Percentiles rank a stretch among this genome's conserved stretches.
Evolutionary conservation across 2,329 filamentous ascomycete species (phyloP).

Genomic region (Alternaria sp.): DNA sequence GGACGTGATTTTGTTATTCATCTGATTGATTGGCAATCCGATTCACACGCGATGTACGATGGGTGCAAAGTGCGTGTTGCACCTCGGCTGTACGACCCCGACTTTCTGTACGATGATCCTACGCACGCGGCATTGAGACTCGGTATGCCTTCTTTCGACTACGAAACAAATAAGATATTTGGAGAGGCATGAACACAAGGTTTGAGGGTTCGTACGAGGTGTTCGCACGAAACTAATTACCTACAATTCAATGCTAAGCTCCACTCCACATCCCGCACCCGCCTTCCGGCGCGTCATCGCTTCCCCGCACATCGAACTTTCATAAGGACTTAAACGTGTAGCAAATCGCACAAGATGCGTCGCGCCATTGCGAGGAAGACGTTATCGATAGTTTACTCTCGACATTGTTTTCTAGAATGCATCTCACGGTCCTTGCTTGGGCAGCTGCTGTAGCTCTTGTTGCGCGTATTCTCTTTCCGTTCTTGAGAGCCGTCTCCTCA

Average conservation of each 20-base stretch:
- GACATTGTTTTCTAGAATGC: conserved; percentile 3
- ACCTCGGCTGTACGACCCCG: not conserved
- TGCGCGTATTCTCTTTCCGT: conserved; percentile 14
- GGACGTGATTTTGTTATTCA: not conserved
- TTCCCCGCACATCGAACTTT: conserved; percentile 5
- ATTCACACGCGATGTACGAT: not conserved
- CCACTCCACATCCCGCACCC: not conserved
- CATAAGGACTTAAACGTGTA: not conserved
- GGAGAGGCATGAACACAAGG: not conserved
- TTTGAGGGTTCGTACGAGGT: not conserved
- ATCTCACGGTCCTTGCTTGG: conserved; percentile 3
- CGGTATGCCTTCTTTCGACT: not conserved
- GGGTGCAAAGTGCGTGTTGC: not conserved
- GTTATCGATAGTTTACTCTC: not conserved
- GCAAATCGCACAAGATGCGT: not conserved
- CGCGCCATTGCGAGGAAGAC: not conserved
- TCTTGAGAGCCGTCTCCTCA: conserved; percentile 12
- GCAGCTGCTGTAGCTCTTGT: conserved; percentile 10
- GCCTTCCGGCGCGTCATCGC: not conserved
- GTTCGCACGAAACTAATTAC: not conserved
- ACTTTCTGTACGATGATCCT: not conserved
- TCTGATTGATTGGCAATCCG: not conserved
- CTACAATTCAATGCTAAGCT: not conserved
- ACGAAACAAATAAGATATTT: not conserved
- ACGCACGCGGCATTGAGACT: not conserved